phyloP scores from a whole-genome alignment of 164 flowering plant genomes.

The Stephania japonica region DNA sequence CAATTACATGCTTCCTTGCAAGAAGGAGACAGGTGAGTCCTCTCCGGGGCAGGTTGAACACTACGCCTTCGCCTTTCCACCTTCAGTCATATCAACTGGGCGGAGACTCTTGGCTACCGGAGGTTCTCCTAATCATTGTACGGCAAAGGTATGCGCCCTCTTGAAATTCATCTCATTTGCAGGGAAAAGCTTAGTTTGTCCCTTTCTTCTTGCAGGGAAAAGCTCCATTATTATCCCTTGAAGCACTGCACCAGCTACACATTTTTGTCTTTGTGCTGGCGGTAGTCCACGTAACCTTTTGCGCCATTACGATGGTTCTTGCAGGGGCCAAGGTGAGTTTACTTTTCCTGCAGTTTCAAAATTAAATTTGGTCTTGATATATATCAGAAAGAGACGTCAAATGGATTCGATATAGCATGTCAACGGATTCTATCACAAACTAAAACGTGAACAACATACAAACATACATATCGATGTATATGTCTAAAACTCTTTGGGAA shows the following conservation, averaged over 20 bases:
- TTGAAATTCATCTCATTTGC: not conserved
- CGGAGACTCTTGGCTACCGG: constrained; percentile 28
- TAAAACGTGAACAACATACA: no score
- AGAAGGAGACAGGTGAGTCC: constrained; percentile 8
- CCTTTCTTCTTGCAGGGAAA: constrained; percentile 40
- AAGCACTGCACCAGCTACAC: constrained; percentile 88
- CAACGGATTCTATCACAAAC: no score
- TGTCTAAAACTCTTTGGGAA: not conserved
- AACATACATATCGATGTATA: no score
- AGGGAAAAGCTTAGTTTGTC: not conserved
- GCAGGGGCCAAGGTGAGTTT: constrained; percentile 64
- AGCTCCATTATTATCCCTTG: constrained; percentile 64
- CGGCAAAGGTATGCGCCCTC: constrained; percentile 13
- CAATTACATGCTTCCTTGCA: constrained; percentile 62
- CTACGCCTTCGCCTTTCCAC: constrained; percentile 1
- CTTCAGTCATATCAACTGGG: constrained; percentile 6
- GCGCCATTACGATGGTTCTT: constrained; percentile 65
- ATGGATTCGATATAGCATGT: no score
- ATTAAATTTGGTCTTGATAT: not conserved
- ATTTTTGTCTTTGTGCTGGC: constrained; percentile 92
- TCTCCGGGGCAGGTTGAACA: constrained; percentile 1
- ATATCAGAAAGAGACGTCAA: no score
- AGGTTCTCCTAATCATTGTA: constrained; percentile 14
- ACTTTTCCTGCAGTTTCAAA: not conserved
- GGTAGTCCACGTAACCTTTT: constrained; percentile 67